These are phyloP conservation scores for Amyloporia xantha DNA, from an alignment of 768 basidiomycete genomes.

Conservation along the genomic window DNA sequence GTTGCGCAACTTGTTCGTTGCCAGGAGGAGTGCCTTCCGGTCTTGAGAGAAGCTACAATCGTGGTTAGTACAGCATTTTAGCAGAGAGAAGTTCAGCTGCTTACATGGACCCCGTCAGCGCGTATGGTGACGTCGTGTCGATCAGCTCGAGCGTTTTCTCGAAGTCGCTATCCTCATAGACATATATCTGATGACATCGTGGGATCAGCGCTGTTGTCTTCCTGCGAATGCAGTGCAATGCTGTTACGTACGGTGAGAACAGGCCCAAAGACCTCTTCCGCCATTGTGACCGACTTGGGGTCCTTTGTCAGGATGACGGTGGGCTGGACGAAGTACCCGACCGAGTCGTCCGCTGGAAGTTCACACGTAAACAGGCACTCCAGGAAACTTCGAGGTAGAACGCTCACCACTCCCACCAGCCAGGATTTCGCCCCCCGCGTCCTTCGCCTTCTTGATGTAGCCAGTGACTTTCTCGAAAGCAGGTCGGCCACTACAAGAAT, in stretches of 20 bases:
- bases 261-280: conserved; percentile 95
- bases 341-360: conserved; percentile 70
- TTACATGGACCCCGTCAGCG: conserved; percentile 90
- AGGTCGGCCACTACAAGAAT: conserved; percentile 54
- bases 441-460: conserved; percentile 84
- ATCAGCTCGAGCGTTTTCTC: conserved; percentile 85
- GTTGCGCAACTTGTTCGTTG: conserved; percentile 80
- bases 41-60: conserved; percentile 69
- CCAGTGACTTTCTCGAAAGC: conserved; percentile 83
- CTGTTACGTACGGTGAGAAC: conserved; percentile 68
- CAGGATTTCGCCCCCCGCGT: conserved; percentile 83
- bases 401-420: conserved; percentile 71
- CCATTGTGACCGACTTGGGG: conserved; percentile 83
- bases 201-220: not conserved
- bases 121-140: conserved; percentile 82
- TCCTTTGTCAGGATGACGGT: conserved; percentile 92
- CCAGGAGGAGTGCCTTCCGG: conserved; percentile 71
- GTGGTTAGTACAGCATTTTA: not conserved
- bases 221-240: not conserved
- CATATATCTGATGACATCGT: conserved; percentile 54
- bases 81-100: conserved; percentile 24
- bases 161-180: conserved; percentile 83
- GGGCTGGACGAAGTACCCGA: conserved; percentile 90
- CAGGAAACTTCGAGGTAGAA: not conserved
- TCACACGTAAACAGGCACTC: not conserved